phyloP scores from a whole-genome alignment of 1,284 basidiomycete species.

The Heliocybe sulcata region DNA sequence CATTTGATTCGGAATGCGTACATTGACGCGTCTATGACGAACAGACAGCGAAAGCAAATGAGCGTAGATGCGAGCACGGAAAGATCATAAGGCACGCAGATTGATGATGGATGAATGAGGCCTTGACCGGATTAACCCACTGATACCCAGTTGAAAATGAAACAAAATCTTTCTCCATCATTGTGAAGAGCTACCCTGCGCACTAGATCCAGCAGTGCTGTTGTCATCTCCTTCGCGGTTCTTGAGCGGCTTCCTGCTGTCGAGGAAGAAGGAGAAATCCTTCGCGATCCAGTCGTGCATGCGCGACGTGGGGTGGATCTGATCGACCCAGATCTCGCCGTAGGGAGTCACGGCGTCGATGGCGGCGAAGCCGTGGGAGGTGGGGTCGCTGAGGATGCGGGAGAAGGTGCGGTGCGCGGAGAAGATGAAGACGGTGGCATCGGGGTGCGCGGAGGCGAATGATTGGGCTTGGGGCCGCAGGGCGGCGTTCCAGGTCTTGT shows the following conservation, averaged over 20 bases:
- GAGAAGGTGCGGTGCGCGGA: conserved; percentile 41
- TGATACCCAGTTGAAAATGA: neutral
- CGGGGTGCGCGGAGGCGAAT: conserved; percentile 33
- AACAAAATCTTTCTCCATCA: neutral
- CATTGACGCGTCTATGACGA: neutral
- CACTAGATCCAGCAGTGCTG: neutral
- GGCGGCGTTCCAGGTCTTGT: conserved; percentile 36
- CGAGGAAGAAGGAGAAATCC: neutral
- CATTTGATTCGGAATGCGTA: too few relatives aligned
- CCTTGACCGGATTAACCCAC: neutral
- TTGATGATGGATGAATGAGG: too few relatives aligned
- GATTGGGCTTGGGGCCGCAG: conserved; percentile 22
- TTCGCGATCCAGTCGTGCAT: conserved; percentile 1
- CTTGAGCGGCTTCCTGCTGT: neutral
- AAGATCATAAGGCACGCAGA: neutral
- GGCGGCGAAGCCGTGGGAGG: conserved; percentile 31
- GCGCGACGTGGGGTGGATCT: conserved; percentile 32
- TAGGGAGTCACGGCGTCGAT: conserved; percentile 19
- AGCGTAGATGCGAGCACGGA: neutral
- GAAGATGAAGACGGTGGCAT: conserved; percentile 39
- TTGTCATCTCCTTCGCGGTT: neutral
- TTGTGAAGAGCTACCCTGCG: neutral
- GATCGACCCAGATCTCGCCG: conserved; percentile 47
- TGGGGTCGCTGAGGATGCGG: conserved; percentile 38
- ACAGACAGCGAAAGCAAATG: neutral